Percentiles rank a stretch among this genome's conserved stretches.
Evolutionary conservation across 1,139 yeast species (phyloP).

Genomic region (Groenewaldozyma sp.): DNA sequence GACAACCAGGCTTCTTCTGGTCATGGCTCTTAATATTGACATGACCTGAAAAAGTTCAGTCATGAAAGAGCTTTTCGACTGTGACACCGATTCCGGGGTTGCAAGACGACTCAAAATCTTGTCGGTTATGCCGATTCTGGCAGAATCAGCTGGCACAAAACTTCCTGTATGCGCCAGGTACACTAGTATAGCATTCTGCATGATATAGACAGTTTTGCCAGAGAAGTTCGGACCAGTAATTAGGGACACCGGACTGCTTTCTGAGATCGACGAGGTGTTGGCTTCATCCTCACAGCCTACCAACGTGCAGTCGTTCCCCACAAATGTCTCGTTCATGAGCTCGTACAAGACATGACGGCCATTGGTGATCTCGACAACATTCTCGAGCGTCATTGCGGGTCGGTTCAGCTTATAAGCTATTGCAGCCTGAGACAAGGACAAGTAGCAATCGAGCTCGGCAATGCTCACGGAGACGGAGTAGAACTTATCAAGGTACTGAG

Average conservation of each 20-base stretch:
- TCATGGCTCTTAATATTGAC: constrained; percentile 42
- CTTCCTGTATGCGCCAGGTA: constrained; percentile 88
- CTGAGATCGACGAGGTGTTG: constrained; percentile 42
- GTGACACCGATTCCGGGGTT: constrained; percentile 57
- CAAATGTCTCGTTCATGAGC: not conserved
- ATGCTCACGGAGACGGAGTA: constrained; percentile 43
- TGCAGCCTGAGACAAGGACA: constrained; percentile 51
- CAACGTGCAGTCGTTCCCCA: not conserved
- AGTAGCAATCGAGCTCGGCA: constrained; percentile 62
- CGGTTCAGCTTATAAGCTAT: constrained; percentile 27
- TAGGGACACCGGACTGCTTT: constrained; percentile 34
- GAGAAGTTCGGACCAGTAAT: constrained; percentile 77
- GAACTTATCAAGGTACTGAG: constrained; percentile 40
- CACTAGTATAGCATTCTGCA: constrained; percentile 51
- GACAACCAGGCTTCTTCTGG: constrained; percentile 46
- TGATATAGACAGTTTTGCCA: constrained; percentile 62
- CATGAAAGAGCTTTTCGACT: constrained; percentile 69
- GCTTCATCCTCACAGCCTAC: constrained; percentile 52
- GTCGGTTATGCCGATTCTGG: constrained; percentile 50
- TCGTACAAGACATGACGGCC: not conserved
- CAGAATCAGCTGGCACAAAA: constrained; percentile 60
- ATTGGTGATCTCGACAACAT: not conserved
- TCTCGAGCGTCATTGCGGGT: constrained; percentile 1
- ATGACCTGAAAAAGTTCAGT: constrained; percentile 62
- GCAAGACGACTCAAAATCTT: constrained; percentile 51